phyloP scores from a whole-genome alignment of 2,329 filamentous ascomycete species.

The Cucurbitaria berberidis region DNA sequence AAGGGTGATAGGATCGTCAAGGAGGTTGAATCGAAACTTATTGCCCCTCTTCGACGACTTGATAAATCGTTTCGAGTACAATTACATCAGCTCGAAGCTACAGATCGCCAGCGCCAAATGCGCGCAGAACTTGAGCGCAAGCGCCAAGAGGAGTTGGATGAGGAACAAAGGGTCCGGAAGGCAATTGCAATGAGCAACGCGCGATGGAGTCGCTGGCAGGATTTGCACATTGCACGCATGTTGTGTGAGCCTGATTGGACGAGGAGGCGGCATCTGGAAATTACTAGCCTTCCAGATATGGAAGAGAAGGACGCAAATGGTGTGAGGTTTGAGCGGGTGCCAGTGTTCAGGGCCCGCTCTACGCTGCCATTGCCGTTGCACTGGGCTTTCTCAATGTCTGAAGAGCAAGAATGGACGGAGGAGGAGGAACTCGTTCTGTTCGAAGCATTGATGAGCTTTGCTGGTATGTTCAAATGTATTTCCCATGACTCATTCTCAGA shows the following conservation, averaged over 20 bases:
- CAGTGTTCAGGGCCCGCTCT: conserved; percentile 46
- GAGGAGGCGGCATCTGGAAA: conserved; percentile 14
- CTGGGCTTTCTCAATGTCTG: conserved; percentile 11
- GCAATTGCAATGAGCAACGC: not conserved
- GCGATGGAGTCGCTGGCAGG: conserved; percentile 35
- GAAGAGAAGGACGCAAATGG: conserved; percentile 50
- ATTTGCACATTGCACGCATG: conserved; percentile 36
- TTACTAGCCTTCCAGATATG: conserved; percentile 17
- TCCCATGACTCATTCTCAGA: not conserved
- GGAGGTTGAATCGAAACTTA: conserved; percentile 29
- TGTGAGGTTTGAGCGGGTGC: conserved; percentile 46
- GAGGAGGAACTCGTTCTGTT: conserved; percentile 42
- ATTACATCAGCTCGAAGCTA: conserved; percentile 11
- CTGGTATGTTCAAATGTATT: conserved; percentile 26
- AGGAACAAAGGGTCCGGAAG: conserved; percentile 5
- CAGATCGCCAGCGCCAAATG: conserved; percentile 8
- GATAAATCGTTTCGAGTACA: conserved; percentile 4
- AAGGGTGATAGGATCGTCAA: conserved; percentile 30
- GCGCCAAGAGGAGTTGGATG: conserved; percentile 9
- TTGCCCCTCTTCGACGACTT: conserved; percentile 33
- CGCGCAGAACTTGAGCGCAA: conserved; percentile 7
- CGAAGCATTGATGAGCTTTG: conserved; percentile 32
- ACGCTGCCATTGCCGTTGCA: conserved; percentile 21
- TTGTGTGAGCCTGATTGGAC: conserved; percentile 28
- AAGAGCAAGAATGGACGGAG: conserved; percentile 37